Conservation (phyloP, 2,329 filamentous ascomycete genomes). For the Epichloe baconii region DNA sequence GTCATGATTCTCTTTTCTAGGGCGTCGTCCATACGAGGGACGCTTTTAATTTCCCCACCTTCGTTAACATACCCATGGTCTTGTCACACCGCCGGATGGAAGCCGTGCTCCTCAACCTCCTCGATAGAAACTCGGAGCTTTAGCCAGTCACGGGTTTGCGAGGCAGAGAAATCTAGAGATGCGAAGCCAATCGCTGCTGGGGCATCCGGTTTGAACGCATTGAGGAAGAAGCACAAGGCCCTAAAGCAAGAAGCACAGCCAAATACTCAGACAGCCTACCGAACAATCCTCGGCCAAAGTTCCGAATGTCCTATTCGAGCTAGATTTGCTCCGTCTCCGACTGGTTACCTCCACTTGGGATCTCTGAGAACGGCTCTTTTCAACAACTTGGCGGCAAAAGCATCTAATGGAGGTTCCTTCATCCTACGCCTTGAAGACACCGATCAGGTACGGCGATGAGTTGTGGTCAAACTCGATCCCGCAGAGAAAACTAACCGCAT, state of each 20-base stretch:
- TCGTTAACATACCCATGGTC: neutral
- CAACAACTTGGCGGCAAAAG: conserved; percentile 82
- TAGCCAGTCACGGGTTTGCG: neutral
- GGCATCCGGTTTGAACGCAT: conserved; percentile 7
- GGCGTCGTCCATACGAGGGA: neutral
- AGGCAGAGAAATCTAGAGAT: neutral
- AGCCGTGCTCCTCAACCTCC: neutral
- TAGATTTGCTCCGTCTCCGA: conserved; percentile 90
- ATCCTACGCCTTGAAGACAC: conserved; percentile 89
- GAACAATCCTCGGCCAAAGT: conserved; percentile 26
- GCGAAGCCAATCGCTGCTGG: no score
- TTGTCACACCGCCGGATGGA: neutral
- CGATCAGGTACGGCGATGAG: conserved; percentile 55
- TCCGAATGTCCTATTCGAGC: conserved; percentile 43
- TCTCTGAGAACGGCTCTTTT: conserved; percentile 89
- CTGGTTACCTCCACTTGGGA: conserved; percentile 83
- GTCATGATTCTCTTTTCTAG: neutral
- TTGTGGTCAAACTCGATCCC: neutral
- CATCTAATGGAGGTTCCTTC: conserved; percentile 73
- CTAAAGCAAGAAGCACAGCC: conserved; percentile 11
- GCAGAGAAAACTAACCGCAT: neutral
- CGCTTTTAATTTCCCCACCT: neutral
- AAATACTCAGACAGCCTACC: conserved; percentile 5
- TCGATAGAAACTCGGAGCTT: neutral
- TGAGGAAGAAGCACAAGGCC: conserved; percentile 10